phyloP scores from a whole-genome alignment of 83 land plant genomes.

The Diphasiastrum complanatum region DNA sequence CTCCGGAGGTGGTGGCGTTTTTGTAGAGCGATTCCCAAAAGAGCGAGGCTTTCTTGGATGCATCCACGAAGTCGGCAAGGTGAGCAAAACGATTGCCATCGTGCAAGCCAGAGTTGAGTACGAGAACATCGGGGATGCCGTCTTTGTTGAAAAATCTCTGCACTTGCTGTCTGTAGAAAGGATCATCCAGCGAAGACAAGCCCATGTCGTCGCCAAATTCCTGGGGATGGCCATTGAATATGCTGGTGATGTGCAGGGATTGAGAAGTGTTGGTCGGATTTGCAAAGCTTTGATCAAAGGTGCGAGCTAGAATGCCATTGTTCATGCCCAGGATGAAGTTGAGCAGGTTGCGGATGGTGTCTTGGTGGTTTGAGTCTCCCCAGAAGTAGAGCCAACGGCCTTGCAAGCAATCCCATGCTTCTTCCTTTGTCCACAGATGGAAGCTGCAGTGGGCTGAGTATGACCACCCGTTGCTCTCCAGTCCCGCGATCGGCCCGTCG shows the following conservation, averaged over 20 bases:
- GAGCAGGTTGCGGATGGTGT: constrained; percentile 7
- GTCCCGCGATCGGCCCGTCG: background rate
- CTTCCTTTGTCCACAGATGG: background rate
- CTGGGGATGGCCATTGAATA: constrained; percentile 4
- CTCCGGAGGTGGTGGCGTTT: background rate
- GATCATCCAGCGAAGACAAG: background rate
- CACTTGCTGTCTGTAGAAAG: background rate
- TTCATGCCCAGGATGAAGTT: constrained; percentile 4
- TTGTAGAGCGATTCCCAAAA: background rate
- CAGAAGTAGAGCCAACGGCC: background rate
- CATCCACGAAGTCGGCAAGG: background rate
- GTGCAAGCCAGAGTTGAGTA: constrained; percentile 2
- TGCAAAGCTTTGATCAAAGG: background rate
- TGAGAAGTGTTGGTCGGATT: background rate
- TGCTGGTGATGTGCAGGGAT: background rate
- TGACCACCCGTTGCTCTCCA: constrained; percentile 15
- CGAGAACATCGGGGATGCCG: background rate
- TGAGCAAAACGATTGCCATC: background rate
- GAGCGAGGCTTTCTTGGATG: background rate
- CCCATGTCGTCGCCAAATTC: background rate
- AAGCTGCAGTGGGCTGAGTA: constrained; percentile 13
- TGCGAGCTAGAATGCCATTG: background rate
- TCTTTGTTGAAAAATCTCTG: background rate
- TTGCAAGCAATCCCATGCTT: constrained; percentile 8
- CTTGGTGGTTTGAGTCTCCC: constrained; percentile 14